Percentiles rank a stretch among this genome's conserved stretches.
Conservation (phyloP, 225 moss, liverwort and hornwort genomes). For the Sphagnum tenellum region DNA sequence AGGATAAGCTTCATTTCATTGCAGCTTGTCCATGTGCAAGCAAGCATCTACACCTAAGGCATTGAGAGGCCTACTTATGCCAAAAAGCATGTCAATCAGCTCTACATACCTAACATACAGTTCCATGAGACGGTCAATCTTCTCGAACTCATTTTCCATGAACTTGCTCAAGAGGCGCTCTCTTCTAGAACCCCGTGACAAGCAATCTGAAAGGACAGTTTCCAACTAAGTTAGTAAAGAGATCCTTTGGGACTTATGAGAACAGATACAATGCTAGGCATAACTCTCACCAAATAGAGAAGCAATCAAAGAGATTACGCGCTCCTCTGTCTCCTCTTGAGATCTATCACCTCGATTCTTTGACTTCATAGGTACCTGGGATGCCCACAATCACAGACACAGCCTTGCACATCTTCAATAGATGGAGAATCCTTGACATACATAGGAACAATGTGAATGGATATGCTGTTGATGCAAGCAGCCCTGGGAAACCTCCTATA, state of each 20-base stretch:
- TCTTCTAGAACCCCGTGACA: conserved; percentile 80
- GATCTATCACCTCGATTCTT: conserved; percentile 63
- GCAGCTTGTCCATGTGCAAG: background rate
- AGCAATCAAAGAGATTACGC: conserved; percentile 78
- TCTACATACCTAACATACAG: conserved; percentile 66
- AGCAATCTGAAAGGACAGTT: conserved; percentile 42
- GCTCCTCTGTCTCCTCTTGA: conserved; percentile 87
- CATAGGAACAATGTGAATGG: too few relatives aligned
- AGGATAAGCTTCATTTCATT: background rate
- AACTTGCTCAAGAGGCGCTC: conserved; percentile 88
- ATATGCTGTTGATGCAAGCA: too few relatives aligned
- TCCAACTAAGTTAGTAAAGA: background rate
- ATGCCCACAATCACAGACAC: too few relatives aligned
- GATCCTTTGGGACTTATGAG: too few relatives aligned
- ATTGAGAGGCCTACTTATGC: too few relatives aligned
- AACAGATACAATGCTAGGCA: background rate
- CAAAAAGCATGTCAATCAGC: conserved; percentile 1
- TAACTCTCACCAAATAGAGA: conserved; percentile 81
- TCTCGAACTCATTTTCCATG: conserved; percentile 75
- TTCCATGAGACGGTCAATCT: conserved; percentile 96
- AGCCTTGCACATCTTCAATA: too few relatives aligned
- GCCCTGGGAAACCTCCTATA: too few relatives aligned
- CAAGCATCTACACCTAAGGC: background rate
- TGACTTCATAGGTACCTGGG: conserved; percentile 77
- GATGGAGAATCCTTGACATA: too few relatives aligned